These are phyloP conservation scores for Casuarina equisetifolia DNA, from an alignment of 306 rosid genomes.

Conservation along the genomic window DNA sequence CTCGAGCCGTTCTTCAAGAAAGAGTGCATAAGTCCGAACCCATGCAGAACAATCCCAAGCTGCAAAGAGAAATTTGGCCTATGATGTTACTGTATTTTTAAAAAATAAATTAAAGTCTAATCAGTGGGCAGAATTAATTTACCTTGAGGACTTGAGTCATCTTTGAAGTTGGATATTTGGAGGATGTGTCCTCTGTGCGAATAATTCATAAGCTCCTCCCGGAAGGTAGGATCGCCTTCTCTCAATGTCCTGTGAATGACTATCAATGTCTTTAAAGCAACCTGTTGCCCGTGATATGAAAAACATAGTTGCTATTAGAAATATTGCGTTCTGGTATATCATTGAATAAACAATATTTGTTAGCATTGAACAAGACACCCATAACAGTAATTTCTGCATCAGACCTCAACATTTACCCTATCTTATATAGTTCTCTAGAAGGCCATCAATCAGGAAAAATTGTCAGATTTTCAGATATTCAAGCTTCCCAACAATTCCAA, in stretches of 20 bases:
- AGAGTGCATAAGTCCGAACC: slow-evolving; percentile 81
- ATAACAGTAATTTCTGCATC: not conserved
- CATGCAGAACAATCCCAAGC: slow-evolving; percentile 99
- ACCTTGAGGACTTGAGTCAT: slow-evolving; percentile 87
- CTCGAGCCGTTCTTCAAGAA: slow-evolving; percentile 83
- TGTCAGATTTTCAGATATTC: not conserved
- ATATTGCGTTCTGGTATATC: not conserved
- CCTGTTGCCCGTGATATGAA: slow-evolving; percentile 38
- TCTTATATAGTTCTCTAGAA: not conserved
- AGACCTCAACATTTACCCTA: not conserved
- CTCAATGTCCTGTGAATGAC: slow-evolving; percentile 89
- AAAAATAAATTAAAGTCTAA: not conserved
- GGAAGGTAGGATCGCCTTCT: slow-evolving; percentile 89
- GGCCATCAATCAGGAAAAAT: not conserved
- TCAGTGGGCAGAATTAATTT: slow-evolving; percentile 19
- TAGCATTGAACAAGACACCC: not conserved
- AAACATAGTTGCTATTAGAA: not conserved
- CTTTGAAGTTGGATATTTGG: slow-evolving; percentile 86
- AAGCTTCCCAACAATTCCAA: not conserved
- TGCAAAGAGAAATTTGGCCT: slow-evolving; percentile 42
- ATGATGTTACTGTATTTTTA: slow-evolving; percentile 14
- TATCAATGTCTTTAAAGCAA: slow-evolving; percentile 91
- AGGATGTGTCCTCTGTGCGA: slow-evolving; percentile 64
- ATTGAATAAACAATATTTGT: not conserved
- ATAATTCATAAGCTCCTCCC: slow-evolving; percentile 71